Conservation (phyloP, 805 yeast genomes). For the Yamadazyma scolyti region DNA sequence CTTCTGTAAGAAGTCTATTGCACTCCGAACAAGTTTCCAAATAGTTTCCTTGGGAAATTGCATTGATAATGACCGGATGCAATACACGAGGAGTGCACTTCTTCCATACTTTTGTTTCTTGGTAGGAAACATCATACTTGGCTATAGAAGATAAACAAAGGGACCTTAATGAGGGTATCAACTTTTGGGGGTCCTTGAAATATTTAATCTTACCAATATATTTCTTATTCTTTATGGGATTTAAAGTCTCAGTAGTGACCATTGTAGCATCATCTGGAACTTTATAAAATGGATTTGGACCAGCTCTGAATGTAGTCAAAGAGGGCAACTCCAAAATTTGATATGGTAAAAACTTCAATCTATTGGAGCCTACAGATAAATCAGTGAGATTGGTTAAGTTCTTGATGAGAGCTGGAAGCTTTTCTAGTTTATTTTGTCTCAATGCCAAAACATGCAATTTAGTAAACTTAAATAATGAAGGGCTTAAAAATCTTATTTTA, state of each 20-base stretch:
- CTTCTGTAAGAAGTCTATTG: slow-evolving; percentile 44
- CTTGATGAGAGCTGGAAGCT: slow-evolving; percentile 46
- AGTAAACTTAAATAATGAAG: slow-evolving; percentile 46
- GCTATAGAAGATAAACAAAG: slow-evolving; percentile 48
- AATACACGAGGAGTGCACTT: slow-evolving; percentile 40
- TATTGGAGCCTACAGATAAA: slow-evolving; percentile 49
- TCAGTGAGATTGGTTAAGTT: slow-evolving; percentile 42
- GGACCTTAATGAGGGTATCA: slow-evolving; percentile 46
- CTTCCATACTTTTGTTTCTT: slow-evolving; percentile 56
- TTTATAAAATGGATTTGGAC: slow-evolving; percentile 48
- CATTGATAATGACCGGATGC: slow-evolving; percentile 46
- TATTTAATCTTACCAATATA: slow-evolving; percentile 26
- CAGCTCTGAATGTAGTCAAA: slow-evolving; percentile 45
- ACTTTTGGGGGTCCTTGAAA: slow-evolving; percentile 11
- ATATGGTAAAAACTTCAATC: slow-evolving; percentile 49
- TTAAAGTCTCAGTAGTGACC: slow-evolving; percentile 15
- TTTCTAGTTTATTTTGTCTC: slow-evolving; percentile 46
- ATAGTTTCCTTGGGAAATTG: slow-evolving; percentile 49
- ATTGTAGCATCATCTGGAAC: slow-evolving; percentile 24
- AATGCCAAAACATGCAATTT: slow-evolving; percentile 50
- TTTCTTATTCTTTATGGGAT: slow-evolving; percentile 17
- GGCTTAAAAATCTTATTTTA: slow-evolving; percentile 45
- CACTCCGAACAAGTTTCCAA: slow-evolving; percentile 55
- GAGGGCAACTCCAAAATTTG: slow-evolving; percentile 45
- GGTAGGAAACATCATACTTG: slow-evolving; percentile 47